Percentiles rank a stretch among this genome's conserved stretches.
Conservation (phyloP, 306 rosid species). For the Pyrus communis region DNA sequence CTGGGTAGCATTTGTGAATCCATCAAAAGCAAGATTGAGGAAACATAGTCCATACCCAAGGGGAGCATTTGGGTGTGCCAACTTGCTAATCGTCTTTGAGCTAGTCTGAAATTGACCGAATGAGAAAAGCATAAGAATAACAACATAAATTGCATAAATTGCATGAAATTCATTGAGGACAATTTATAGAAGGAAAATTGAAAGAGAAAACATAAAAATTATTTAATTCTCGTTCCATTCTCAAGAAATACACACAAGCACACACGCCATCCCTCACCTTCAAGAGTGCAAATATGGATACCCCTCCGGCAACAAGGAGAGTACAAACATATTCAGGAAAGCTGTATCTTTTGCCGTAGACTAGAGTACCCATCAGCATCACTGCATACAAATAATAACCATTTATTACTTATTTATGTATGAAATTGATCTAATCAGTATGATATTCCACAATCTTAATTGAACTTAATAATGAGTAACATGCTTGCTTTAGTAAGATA, state of each 20-base stretch:
- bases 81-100: conserved; percentile 81
- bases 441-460: neutral
- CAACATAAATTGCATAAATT: neutral
- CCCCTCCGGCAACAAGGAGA: conserved; percentile 97
- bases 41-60: conserved; percentile 92
- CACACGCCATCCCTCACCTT: conserved; percentile 46
- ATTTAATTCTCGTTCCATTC: neutral
- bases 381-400: conserved; percentile 45
- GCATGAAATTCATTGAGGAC: neutral
- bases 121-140: neutral
- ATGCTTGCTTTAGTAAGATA: neutral
- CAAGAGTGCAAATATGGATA: conserved; percentile 80
- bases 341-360: conserved; percentile 71
- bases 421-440: neutral
- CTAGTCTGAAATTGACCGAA: conserved; percentile 62
- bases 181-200: neutral
- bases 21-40: conserved; percentile 95
- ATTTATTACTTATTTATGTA: neutral
- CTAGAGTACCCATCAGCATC: conserved; percentile 92
- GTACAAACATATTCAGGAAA: conserved; percentile 77
- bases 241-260: neutral
- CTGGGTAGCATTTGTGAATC: conserved; percentile 99
- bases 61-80: conserved; percentile 96
- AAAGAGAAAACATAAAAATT: neutral
- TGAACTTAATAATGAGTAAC: neutral